phyloP scores from a whole-genome alignment of 1,284 basidiomycete genomes.

The Rhodotorula sp. region DNA sequence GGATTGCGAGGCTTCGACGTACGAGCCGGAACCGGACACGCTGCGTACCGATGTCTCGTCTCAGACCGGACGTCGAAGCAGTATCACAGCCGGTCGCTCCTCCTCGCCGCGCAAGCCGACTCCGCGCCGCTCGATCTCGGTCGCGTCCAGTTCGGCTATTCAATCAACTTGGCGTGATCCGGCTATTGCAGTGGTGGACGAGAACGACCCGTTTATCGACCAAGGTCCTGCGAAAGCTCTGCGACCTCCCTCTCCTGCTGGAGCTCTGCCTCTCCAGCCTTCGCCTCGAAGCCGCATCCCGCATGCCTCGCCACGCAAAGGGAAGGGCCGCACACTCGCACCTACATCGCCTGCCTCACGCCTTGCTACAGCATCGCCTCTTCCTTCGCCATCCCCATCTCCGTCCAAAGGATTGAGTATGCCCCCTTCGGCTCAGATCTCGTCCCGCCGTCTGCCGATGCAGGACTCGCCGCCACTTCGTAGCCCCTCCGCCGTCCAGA shows the following conservation, averaged over 20 bases:
- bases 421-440: too few relatives aligned
- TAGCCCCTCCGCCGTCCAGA: background rate
- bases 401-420: background rate
- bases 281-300: background rate
- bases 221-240: background rate
- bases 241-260: background rate
- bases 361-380: background rate
- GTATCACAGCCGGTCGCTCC: background rate
- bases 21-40: constrained; percentile 14
- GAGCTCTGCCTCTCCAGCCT: background rate
- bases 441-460: too few relatives aligned
- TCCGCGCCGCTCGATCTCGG: background rate
- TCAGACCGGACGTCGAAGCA: background rate
- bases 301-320: too few relatives aligned
- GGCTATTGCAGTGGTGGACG: background rate
- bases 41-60: constrained; percentile 1
- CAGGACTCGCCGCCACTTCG: background rate
- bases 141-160: background rate
- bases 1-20: background rate
- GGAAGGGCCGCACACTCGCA: too few relatives aligned
- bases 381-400: background rate
- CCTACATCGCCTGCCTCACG: too few relatives aligned
- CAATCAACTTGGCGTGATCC: background rate
- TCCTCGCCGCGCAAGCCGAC: background rate
- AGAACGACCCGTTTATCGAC: constrained; percentile 9